Conservation (phyloP, 176 grass and related monocot species). For the Miscanthus lutarioriparius region DNA sequence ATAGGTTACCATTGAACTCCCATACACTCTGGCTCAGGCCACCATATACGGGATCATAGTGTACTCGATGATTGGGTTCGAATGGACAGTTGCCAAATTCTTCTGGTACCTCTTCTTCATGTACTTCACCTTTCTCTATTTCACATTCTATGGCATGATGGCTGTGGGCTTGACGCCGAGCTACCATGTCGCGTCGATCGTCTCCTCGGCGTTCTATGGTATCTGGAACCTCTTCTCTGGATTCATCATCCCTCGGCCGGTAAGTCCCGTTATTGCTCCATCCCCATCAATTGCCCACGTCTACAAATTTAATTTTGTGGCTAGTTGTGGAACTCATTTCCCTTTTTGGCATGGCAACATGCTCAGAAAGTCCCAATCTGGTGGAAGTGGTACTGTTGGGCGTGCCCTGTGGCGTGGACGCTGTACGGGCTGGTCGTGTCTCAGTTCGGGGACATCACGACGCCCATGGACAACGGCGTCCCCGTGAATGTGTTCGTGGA, state of each 20-base stretch:
- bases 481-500: conserved; percentile 50
- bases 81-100: conserved; percentile 79
- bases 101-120: conserved; percentile 90
- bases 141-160: conserved; percentile 99
- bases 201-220: conserved; percentile 64
- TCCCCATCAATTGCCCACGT: too few relatives aligned
- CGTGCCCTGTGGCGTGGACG: conserved; percentile 73
- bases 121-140: conserved; percentile 89
- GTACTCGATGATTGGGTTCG: conserved; percentile 87
- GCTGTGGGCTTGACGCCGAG: conserved; percentile 77
- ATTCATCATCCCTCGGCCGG: conserved; percentile 59
- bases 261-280: conserved; percentile 10
- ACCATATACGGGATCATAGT: conserved; percentile 64
- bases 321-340: neutral
- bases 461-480: conserved; percentile 22
- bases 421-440: conserved; percentile 71
- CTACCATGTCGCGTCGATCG: conserved; percentile 63
- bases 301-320: too few relatives aligned
- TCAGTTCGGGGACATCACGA: conserved; percentile 67
- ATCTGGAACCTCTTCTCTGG: conserved; percentile 90
- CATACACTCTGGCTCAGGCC: conserved; percentile 69
- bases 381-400: conserved; percentile 91
- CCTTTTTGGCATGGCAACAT: neutral
- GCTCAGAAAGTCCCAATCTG: conserved; percentile 70
- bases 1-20: conserved; percentile 82